These are phyloP conservation scores for Glonium stellatum DNA, from an alignment of 495 filamentous ascomycete genomes.

Conservation along the genomic window DNA sequence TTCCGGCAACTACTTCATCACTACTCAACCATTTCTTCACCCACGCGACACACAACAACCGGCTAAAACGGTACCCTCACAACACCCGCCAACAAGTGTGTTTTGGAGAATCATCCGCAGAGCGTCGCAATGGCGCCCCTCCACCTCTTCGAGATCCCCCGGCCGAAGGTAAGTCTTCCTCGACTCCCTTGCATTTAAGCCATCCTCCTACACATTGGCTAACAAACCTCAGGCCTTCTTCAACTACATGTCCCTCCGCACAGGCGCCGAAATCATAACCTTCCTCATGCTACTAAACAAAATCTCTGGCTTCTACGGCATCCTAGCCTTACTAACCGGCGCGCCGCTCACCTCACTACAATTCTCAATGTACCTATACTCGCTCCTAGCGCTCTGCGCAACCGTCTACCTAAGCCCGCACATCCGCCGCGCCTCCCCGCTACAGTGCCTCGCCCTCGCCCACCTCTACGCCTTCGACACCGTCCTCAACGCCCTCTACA, in stretches of 20 bases:
- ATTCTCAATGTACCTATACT: constrained; percentile 66
- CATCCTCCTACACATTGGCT: constrained; percentile 7
- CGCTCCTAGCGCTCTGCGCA: constrained; percentile 56
- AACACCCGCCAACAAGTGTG: neutral
- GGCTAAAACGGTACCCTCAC: neutral
- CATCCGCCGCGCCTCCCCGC: constrained; percentile 29
- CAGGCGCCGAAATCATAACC: constrained; percentile 73
- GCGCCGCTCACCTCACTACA: constrained; percentile 35
- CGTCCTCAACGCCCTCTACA: constrained; percentile 69
- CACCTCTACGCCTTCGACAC: constrained; percentile 70
- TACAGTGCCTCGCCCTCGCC: constrained; percentile 34
- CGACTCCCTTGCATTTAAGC: neutral
- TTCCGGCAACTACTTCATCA: neutral
- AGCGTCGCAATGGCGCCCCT: constrained; percentile 9
- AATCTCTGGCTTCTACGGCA: constrained; percentile 76
- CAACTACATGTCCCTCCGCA: constrained; percentile 75
- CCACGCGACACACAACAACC: neutral
- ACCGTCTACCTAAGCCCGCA: constrained; percentile 59
- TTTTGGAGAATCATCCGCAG: constrained; percentile 1
- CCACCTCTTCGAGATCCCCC: constrained; percentile 23
- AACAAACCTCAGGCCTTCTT: constrained; percentile 59
- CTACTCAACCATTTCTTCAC: neutral
- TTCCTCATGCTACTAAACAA: constrained; percentile 81
- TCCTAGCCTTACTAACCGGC: constrained; percentile 62
- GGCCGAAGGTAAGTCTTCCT: constrained; percentile 19